Evolutionary conservation across 495 filamentous ascomycete genomes (phyloP).

Genomic region (Aspergillus baeticus): DNA sequence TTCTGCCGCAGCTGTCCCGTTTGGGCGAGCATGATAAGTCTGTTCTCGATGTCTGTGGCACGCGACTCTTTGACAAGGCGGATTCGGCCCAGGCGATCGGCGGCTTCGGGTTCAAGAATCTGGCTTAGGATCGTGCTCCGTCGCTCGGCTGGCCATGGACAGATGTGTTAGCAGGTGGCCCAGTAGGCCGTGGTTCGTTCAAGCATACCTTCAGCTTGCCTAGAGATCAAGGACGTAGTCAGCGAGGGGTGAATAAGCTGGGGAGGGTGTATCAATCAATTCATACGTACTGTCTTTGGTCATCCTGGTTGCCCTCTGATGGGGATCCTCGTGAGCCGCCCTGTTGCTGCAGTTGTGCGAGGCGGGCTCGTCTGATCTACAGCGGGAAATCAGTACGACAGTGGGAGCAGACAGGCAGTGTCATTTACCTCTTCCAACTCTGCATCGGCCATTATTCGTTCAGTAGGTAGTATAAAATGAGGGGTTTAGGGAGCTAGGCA

Average conservation of each 20-base stretch:
- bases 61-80: constrained; percentile 92
- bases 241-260: neutral
- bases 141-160: constrained; percentile 31
- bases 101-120: constrained; percentile 90
- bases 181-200: neutral
- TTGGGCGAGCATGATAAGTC: constrained; percentile 88
- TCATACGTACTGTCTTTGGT: constrained; percentile 57
- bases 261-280: neutral
- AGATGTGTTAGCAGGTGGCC: constrained; percentile 8
- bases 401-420: neutral
- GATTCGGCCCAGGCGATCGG: constrained; percentile 90
- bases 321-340: constrained; percentile 48
- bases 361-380: constrained; percentile 84
- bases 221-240: constrained; percentile 20
- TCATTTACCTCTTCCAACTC: constrained; percentile 72
- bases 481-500: neutral
- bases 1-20: constrained; percentile 81
- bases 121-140: constrained; percentile 80
- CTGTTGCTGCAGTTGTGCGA: constrained; percentile 83
- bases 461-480: neutral
- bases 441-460: constrained; percentile 68
- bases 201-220: constrained; percentile 43
- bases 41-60: constrained; percentile 85
- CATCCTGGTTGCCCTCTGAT: constrained; percentile 54
- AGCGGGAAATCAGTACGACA: constrained; percentile 6